Base-by-base conservation (phyloP, 2,329 filamentous ascomycete species). In the Blastomyces emzantsi region DNA sequence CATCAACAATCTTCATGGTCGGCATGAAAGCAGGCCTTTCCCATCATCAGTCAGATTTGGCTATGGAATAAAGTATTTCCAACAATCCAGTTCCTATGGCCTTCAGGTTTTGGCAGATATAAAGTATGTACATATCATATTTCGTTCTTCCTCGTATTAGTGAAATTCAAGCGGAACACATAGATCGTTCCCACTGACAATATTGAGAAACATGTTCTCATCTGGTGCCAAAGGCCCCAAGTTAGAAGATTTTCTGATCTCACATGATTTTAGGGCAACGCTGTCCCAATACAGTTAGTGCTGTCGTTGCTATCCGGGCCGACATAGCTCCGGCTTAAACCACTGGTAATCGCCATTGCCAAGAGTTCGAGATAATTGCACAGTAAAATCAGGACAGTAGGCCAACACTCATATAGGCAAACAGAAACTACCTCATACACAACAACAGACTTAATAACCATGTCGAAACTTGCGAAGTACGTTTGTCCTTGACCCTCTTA, bases 301-400 rank as follows among this genome's bases (percentile, higher is more conserved):
- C 22, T 0, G 15, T 3, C 22, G 28, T 9, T 13, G 11, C 8
- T 2, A 7, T 17, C 19, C 58, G 58, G 58, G 43, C 58, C 58
- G 58, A 60, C 25, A 25, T 30, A 36, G 8, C 43, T 51, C 58
- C 58, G 58, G 17, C 5, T 19, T 7, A 7, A 28, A 51, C 22
- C 47, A 13, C 11, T 15, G 2, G 4, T 33, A 6, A 39, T 59
- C 41, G 57, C 57, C 41, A 22, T 43, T 33, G 43, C 58, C 43
- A 60, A 36, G 58, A 60, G 41, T 49, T 41, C 13, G 28, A 33
- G 58, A 60, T 60, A 60, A 60, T 60, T 60, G 58, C 58, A 60
- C 58, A 60, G 30, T 60, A 60, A 60, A 60, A 60, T 60, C 58
- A 19, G 41, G 8, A 28, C 57, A 30, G 30, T 13, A 30, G 22